phyloP scores from a whole-genome alignment of 352 stramenopile species.

The Phytophthora syringae region DNA sequence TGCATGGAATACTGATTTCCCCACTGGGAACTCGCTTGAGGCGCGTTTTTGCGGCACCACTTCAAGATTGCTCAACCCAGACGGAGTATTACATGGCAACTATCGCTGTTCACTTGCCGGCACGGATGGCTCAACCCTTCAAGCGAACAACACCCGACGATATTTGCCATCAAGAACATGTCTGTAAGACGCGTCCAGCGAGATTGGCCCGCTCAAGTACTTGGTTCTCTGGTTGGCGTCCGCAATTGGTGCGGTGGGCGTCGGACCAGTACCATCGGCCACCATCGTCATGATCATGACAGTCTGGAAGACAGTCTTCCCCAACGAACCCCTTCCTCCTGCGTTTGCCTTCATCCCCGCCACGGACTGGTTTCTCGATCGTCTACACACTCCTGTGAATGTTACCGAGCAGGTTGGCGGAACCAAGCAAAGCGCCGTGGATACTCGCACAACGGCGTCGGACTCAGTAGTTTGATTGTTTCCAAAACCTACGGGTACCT shows the following conservation, averaged over 20 bases:
- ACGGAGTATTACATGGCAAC: conserved; percentile 94
- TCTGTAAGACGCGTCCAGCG: conserved; percentile 52
- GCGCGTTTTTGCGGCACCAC: conserved; percentile 74
- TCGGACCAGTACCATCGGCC: conserved; percentile 67
- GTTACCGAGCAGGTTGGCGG: conserved; percentile 1
- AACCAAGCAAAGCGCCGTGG: too few species aligned
- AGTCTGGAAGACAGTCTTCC: conserved; percentile 39
- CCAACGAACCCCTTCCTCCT: too few species aligned
- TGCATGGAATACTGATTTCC: conserved; percentile 88
- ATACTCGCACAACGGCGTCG: too few species aligned
- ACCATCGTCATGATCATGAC: conserved; percentile 76
- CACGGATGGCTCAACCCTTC: conserved; percentile 78
- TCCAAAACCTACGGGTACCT: too few species aligned
- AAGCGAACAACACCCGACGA: conserved; percentile 71
- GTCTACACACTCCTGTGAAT: conserved; percentile 63
- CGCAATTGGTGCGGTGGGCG: conserved; percentile 45
- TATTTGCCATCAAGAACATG: conserved; percentile 79
- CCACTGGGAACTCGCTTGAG: conserved; percentile 74
- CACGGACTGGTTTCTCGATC: conserved; percentile 69
- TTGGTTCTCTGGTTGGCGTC: conserved; percentile 34
- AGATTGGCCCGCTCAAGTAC: too few species aligned
- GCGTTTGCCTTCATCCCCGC: conserved; percentile 38
- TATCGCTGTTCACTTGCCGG: conserved; percentile 88
- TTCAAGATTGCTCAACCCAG: conserved; percentile 94
- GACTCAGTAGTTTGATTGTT: too few species aligned